These are phyloP conservation scores for Enteropsectra breve DNA, from an alignment of 371 early-diverging fungal genomes.

Conservation along the genomic window DNA sequence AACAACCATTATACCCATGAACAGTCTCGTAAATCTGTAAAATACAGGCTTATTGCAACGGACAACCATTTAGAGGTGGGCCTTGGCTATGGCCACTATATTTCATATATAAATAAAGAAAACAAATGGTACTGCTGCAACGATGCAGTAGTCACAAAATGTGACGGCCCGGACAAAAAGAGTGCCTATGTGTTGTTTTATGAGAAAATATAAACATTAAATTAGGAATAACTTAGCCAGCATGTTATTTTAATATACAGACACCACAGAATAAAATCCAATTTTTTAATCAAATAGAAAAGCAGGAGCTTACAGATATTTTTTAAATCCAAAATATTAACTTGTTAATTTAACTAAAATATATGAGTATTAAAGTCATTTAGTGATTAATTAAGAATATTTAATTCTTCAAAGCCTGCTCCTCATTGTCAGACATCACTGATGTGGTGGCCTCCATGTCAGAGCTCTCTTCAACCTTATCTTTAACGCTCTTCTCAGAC, in stretches of 20 bases:
- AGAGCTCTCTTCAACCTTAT: slow-evolving; percentile 1
- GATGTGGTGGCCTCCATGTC: slow-evolving; percentile 1
- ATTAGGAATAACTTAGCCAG: neutral
- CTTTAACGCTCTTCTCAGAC: neutral
- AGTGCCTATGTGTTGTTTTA: slow-evolving; percentile 52
- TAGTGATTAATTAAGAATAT: neutral
- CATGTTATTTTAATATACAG: neutral
- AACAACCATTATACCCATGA: too few relatives aligned
- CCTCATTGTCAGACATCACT: neutral
- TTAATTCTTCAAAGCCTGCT: neutral
- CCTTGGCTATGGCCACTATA: slow-evolving; percentile 48
- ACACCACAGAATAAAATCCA: too few relatives aligned
- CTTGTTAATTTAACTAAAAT: slow-evolving; percentile 2
- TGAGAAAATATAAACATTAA: slow-evolving; percentile 18
- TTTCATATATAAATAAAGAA: slow-evolving; percentile 32
- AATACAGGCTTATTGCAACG: slow-evolving; percentile 29
- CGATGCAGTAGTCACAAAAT: slow-evolving; percentile 38
- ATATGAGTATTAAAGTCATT: too few relatives aligned
- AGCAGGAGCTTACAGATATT: too few relatives aligned
- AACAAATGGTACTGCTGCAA: slow-evolving; percentile 50
- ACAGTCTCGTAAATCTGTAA: too few relatives aligned
- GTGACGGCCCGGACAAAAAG: slow-evolving; percentile 21
- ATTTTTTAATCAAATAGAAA: too few relatives aligned
- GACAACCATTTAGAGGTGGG: slow-evolving; percentile 38
- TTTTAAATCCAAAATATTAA: too few relatives aligned